These are phyloP conservation scores for Clonostachys chloroleuca DNA, from an alignment of 2,329 filamentous ascomycete genomes.

Conservation along the genomic window DNA sequence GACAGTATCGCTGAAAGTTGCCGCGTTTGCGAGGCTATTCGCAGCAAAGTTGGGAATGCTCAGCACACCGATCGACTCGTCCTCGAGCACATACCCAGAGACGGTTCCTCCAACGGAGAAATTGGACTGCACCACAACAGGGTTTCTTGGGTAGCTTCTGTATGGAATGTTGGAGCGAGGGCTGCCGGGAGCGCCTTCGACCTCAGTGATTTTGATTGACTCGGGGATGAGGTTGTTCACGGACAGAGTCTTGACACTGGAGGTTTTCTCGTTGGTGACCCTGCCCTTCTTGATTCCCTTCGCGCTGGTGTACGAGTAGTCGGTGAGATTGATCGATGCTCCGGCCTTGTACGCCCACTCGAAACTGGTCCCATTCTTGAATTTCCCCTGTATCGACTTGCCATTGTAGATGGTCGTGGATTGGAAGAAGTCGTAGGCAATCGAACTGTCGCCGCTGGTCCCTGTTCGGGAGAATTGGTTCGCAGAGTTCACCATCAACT, in stretches of 20 bases:
- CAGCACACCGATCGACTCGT: background rate
- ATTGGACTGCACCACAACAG: background rate
- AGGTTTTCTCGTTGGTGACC: background rate
- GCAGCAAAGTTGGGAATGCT: background rate
- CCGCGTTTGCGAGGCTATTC: background rate
- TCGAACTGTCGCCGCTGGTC: background rate
- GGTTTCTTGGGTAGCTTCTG: background rate
- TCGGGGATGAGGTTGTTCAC: background rate
- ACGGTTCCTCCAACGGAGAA: background rate
- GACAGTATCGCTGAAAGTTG: background rate
- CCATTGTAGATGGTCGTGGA: background rate
- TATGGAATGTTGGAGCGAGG: background rate
- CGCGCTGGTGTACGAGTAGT: background rate
- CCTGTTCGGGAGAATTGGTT: background rate
- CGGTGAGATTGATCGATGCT: background rate
- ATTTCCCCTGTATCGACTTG: background rate
- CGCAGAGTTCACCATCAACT: background rate
- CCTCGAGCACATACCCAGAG: background rate
- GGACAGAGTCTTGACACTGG: background rate
- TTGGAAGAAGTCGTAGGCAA: background rate
- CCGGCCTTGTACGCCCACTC: background rate
- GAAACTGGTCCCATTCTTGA: background rate
- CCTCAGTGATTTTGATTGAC: background rate
- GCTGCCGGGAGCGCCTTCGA: background rate
- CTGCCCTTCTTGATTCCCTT: background rate